Base-by-base conservation (phyloP, 2,329 filamentous ascomycete species). In the Colletotrichum horii region DNA sequence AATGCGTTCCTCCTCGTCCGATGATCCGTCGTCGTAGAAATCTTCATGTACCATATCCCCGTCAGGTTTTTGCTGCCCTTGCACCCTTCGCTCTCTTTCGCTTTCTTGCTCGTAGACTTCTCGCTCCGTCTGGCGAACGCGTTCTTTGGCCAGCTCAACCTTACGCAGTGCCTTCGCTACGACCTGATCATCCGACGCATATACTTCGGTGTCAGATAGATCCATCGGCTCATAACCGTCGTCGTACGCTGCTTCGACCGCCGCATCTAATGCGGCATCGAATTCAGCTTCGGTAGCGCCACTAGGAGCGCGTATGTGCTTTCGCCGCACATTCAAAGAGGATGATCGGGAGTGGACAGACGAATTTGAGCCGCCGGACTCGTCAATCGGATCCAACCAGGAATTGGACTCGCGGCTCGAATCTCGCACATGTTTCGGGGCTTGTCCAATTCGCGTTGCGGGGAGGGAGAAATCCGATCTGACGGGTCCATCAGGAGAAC, bases 161-260 rank as follows among this genome's bases (percentile, higher is more conserved):
- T 92, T 93, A 55, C 91, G 89, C 79, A 93, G 86, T 4, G 91
- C 90, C 77, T 90, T 91, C 1, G 87, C 88, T 11, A 90, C 87
- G 26, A 88, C 84, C 15, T 62, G 69, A 36, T 75, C 70, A 24
- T 74, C 74, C 2, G 61, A 52, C 9, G 14, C 28, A 22, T 73
- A 55, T 5, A 22, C 36, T n/a, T 76, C 74, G 8, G 28, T 79
- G 34, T 81, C 84, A 85, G 81, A 72, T 78, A 82, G 84, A 22
- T 89, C 88, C 83, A 91, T 92, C 6, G 94, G 94, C 81, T 98
- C 96, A 77, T 95, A 94, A 1, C 95, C 95, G 77, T 98, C 96
- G 82, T 98, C 94, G 83, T 98, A 99, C 7, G 96, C 97, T 66
- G 96, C 96, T 84, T 98, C 97, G 11, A 98, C 96, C 16, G 97